These are phyloP conservation scores for Dactylis glomerata DNA, from an alignment of 176 grass and related monocot species.

Conservation along the genomic window DNA sequence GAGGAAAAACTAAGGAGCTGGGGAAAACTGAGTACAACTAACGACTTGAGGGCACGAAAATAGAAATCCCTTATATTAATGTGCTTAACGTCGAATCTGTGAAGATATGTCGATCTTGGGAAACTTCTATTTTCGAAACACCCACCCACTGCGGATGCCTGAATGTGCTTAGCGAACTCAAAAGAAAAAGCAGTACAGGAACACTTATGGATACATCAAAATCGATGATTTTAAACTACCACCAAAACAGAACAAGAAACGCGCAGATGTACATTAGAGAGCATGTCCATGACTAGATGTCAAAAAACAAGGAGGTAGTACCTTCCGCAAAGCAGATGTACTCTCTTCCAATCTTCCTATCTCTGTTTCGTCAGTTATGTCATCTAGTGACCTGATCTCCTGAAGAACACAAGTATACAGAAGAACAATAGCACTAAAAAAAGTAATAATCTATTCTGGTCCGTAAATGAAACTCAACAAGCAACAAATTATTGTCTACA, in stretches of 20 bases:
- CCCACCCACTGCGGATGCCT: no score
- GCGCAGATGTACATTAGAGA: not conserved
- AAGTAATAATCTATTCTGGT: not conserved
- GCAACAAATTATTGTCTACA: not conserved
- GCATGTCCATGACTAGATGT: not conserved
- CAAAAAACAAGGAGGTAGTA: not conserved
- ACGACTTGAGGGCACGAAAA: no score
- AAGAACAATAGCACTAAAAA: not conserved
- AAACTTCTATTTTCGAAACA: no score
- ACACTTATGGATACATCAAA: no score
- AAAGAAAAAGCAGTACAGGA: no score
- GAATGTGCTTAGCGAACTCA: no score
- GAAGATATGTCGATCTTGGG: no score
- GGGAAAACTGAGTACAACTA: no score
- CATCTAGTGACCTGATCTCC: constrained; percentile 39
- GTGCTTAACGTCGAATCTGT: no score
- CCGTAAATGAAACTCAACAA: not conserved
- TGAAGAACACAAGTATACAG: constrained; percentile 3
- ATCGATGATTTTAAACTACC: not conserved
- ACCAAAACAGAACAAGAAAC: not conserved
- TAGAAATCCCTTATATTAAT: no score
- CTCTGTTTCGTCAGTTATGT: constrained; percentile 47
- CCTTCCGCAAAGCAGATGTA: constrained; percentile 65
- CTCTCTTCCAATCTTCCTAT: constrained; percentile 59
- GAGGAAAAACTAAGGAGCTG: no score